Conservation (phyloP, 208 protist species). For the Sergeia podlipaevii region DNA sequence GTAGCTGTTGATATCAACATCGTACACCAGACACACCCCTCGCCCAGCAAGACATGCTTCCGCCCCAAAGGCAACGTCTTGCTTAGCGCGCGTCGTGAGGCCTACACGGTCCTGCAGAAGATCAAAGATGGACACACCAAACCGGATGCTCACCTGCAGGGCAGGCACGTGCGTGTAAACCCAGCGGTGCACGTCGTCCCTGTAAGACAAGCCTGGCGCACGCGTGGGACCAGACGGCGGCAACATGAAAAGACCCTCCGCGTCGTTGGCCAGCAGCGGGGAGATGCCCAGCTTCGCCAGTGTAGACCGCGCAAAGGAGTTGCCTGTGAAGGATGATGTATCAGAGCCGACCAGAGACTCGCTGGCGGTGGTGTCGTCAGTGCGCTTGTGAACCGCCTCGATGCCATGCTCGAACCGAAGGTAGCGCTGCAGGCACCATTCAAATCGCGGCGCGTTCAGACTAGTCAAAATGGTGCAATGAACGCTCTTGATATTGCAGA, state of each 20-base stretch:
- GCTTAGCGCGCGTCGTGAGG: constrained; percentile 11
- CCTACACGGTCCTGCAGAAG: constrained; percentile 7
- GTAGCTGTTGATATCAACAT: constrained; percentile 18
- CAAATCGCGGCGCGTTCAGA: constrained; percentile 53
- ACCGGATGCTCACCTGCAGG: constrained; percentile 24
- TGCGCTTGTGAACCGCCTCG: too few species aligned
- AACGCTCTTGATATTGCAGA: constrained; percentile 30
- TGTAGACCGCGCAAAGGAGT: neutral
- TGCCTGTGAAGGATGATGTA: too few species aligned
- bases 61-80: constrained; percentile 24
- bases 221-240: constrained; percentile 12
- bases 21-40: constrained; percentile 40
- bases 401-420: neutral
- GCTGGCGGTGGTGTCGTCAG: too few species aligned
- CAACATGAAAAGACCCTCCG: constrained; percentile 26
- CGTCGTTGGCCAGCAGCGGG: constrained; percentile 11
- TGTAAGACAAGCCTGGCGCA: neutral
- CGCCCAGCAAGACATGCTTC: constrained; percentile 14
- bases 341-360: too few species aligned
- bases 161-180: neutral
- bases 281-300: constrained; percentile 19
- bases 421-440: constrained; percentile 32
- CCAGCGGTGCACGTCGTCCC: neutral
- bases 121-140: constrained; percentile 26
- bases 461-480: constrained; percentile 23